Base-by-base conservation (phyloP, 2,329 filamentous ascomycete species). In the Calonectria multiphialidica region DNA sequence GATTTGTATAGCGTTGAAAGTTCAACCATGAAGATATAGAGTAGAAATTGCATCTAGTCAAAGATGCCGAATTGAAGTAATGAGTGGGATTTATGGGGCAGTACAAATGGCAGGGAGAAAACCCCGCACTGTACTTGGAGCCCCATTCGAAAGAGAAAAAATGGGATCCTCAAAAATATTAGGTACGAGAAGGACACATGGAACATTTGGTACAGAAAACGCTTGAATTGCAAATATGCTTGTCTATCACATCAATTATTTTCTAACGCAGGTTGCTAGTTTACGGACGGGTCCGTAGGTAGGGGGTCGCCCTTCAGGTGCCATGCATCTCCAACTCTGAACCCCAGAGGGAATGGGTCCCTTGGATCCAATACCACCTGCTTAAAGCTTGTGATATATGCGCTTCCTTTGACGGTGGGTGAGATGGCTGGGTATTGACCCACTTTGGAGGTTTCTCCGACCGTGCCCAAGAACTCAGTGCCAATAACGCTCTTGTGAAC, bases 381-480 rank as follows among this genome's bases (percentile, higher is more conserved):
- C 23, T 76, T 75, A 0, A 72, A 74, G 30, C 74, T 74, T 25
- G 73, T 76, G 37, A 76, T 74, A 70, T 73, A 76, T 1, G 73
- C 74, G 2, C 65, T 70, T 0, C 74, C 74, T 0, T 65, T 65
- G 0, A 75, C 73, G 15, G 73, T 73, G 5, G 73, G 73, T 37
- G 66, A n/a, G 13, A 76, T 50, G 18, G 73, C 73, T 35, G 42
- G 7, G 16, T 74, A 70, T 0, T 68, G 62, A 12, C 73, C 73
- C 21, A 75, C 66, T 2, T 64, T 62, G 6, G 66, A 72, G 2
- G 53, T 66, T 2, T 74, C 71, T 2, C 69, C 59, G 0, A 76
- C 37, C 0, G 57, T 12, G 2, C 73, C 73, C 0, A 76, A 28
- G 23, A 75, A 76, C 18, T 76, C 73, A 0, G 74, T 70, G 2